Evolutionary conservation across 176 grass and related monocot species (phyloP).

Genomic region (Saccharum officinarum): DNA sequence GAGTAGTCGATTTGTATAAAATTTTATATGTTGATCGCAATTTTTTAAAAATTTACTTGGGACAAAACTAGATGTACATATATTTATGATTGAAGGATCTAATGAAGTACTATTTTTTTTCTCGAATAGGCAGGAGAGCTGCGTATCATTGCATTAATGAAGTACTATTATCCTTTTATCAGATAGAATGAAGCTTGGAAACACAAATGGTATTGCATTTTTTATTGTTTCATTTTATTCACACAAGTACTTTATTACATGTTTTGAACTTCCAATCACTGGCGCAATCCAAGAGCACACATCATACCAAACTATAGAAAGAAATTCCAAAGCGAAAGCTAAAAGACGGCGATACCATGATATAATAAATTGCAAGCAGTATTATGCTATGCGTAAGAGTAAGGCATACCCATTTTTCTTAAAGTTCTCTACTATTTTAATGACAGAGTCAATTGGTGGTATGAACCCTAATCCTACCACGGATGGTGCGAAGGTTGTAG

Average conservation of each 20-base stretch:
- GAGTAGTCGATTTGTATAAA: background rate
- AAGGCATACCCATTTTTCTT: constrained; percentile 62
- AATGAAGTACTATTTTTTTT: background rate
- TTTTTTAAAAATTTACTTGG: background rate
- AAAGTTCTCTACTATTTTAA: constrained; percentile 86
- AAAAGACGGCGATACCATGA: background rate
- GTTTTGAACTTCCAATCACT: background rate
- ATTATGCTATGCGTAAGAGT: background rate
- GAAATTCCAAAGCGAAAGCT: background rate
- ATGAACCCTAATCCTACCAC: too few species aligned
- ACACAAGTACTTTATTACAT: background rate
- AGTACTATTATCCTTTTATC: background rate
- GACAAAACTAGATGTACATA: background rate
- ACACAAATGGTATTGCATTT: background rate
- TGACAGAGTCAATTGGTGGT: constrained; percentile 65
- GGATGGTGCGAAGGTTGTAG: too few species aligned
- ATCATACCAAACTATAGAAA: constrained; percentile 8
- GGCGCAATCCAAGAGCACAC: background rate
- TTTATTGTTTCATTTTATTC: background rate
- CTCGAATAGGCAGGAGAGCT: too few species aligned
- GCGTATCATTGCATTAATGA: background rate
- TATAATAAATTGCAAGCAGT: constrained; percentile 16
- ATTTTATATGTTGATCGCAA: background rate
- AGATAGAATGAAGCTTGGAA: constrained; percentile 18
- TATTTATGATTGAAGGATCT: background rate